A percentile compares a stretch with the other conserved stretches of the same genome.
Evolutionary conservation across 768 basidiomycete species (phyloP).

Genomic region (Leccinum pellstonianum): DNA sequence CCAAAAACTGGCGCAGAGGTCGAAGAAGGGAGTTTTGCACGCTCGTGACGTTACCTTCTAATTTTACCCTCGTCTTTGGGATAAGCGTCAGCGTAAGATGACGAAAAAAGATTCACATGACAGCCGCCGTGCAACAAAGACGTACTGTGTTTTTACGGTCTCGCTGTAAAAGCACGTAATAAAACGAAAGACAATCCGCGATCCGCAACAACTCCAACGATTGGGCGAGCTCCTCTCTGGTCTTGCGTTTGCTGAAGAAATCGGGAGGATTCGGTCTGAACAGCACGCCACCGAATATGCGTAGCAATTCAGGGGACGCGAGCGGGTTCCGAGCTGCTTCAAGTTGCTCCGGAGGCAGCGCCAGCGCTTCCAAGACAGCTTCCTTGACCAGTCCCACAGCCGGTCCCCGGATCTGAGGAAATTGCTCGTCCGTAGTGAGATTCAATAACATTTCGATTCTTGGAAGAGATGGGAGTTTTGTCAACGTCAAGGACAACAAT

Average conservation of each 20-base stretch:
- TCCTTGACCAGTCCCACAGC: constrained; percentile 71
- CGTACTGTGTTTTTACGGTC: constrained; percentile 58
- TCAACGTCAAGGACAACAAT: constrained; percentile 52
- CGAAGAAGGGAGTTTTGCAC: constrained; percentile 45
- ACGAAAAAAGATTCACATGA: neutral
- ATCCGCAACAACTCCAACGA: constrained; percentile 61
- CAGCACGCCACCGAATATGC: constrained; percentile 56
- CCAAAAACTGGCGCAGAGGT: constrained; percentile 42
- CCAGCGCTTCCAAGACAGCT: constrained; percentile 52
- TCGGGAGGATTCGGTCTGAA: constrained; percentile 57
- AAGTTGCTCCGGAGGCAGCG: constrained; percentile 22
- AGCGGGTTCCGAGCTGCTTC: constrained; percentile 41
- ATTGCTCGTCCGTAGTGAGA: constrained; percentile 46
- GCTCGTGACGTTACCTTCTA: constrained; percentile 41
- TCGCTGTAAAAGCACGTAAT: constrained; percentile 60
- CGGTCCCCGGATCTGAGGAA: constrained; percentile 68
- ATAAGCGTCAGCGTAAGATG: constrained; percentile 2
- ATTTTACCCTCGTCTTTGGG: constrained; percentile 52
- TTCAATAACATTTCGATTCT: constrained; percentile 57
- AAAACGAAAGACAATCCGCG: constrained; percentile 64
- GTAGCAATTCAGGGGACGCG: constrained; percentile 53
- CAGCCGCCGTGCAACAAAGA: neutral
- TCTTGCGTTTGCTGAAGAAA: constrained; percentile 39
- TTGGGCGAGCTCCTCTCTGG: constrained; percentile 48
- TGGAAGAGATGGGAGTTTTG: constrained; percentile 44